Conservation (phyloP, 139 green algal species). For the Closterium sp. region DNA sequence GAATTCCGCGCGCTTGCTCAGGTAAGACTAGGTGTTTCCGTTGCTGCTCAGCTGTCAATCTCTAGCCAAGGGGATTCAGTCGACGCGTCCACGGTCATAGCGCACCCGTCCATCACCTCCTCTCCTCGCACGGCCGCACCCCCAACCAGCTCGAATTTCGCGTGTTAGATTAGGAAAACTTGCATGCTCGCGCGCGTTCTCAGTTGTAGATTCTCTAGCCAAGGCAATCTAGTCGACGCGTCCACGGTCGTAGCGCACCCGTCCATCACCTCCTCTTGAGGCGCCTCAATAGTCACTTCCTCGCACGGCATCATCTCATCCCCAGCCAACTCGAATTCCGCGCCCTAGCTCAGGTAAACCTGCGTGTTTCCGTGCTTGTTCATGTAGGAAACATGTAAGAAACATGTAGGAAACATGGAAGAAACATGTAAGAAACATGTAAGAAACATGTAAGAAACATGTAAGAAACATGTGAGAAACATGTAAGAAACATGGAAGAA, state of each 20-base stretch:
- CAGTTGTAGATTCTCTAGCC: neutral
- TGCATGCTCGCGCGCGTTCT: neutral
- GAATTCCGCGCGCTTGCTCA: conserved; percentile 21
- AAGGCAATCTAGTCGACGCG: neutral
- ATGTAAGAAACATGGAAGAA: too few species aligned
- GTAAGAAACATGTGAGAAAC: too few species aligned
- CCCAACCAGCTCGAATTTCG: conserved; percentile 19
- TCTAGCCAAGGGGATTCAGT: neutral
- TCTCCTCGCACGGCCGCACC: neutral
- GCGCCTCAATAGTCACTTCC: too few species aligned
- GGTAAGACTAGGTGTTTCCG: neutral
- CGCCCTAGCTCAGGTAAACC: neutral
- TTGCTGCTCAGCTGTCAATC: neutral
- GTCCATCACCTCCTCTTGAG: neutral
- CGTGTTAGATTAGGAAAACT: neutral
- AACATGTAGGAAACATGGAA: too few species aligned
- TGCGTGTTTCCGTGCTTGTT: too few species aligned
- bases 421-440: too few species aligned
- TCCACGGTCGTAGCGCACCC: neutral
- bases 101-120: neutral
- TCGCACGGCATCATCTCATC: too few species aligned
- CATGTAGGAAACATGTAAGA: too few species aligned
- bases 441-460: too few species aligned
- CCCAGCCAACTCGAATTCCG: neutral
- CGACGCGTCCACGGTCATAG: neutral